Base-by-base conservation (phyloP, 2,329 filamentous ascomycete species). In the Diaporthe caulivora region DNA sequence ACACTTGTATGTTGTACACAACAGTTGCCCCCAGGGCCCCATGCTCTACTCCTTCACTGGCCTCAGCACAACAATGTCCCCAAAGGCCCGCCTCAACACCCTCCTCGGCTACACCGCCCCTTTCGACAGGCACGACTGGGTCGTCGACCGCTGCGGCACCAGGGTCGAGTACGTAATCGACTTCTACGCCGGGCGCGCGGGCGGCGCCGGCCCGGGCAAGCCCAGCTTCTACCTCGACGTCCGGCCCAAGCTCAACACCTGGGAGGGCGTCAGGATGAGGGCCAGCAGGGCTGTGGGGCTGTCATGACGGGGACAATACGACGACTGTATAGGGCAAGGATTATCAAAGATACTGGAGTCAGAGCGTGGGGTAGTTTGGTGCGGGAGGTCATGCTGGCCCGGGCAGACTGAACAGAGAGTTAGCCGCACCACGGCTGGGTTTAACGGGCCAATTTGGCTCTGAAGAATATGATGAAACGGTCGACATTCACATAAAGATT, bases 71-170 rank as follows among this genome's bases (percentile, higher is more conserved):
- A 86, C 86, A 74, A 86, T 98, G 85, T 97, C 94, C 5, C 97
- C 97, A 0, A 92, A 92, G 75, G 97, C 97, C 2, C 88, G 95
- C 73, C 83, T 97, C 77, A 97, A 97, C 82, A 94, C 92, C 6
- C 83, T 95, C 73, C 84, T 98, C 70, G 97, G 97, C n/a, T 98
- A 98, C 82, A 92, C 93, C 74, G 88, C 92, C 70, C 97, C 97
- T 1, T 99, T 99, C 83, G 97, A 99, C 84, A 88, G 97, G 37
- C 97, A 99, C 82, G 97, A 99, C 83, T 99, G 97, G 97, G 92
- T 98, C 31, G 92, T 99, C 47, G 95, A 99, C 83, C 89, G 97
- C 68, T 98, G 97, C 81, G 96, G 94, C 40, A 92, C 87, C 26
- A 91, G 90, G 79, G 86, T 99, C 64, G 97, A 98, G 79, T 99